phyloP scores from a whole-genome alignment of 2,329 filamentous ascomycete genomes.

The Ophiostoma sp. region DNA sequence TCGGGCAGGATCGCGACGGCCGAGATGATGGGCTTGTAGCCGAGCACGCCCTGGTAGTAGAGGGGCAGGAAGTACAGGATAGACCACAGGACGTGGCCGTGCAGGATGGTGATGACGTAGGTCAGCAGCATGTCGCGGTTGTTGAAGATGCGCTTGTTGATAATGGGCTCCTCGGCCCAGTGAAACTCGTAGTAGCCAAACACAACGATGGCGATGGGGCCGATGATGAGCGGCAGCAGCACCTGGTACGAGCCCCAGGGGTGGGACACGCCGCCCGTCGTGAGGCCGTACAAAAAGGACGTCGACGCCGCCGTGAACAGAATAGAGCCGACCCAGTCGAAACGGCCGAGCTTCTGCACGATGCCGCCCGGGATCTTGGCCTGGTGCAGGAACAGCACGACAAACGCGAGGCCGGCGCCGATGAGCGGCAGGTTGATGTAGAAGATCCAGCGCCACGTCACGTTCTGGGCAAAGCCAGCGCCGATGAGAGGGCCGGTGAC shows the following conservation, averaged over 20 bases:
- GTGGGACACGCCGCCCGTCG: slow-evolving; percentile 39
- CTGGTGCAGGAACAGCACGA: slow-evolving; percentile 35
- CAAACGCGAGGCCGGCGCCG: slow-evolving; percentile 26
- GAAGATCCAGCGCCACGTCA: slow-evolving; percentile 38
- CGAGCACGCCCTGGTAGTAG: slow-evolving; percentile 33
- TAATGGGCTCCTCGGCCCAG: slow-evolving; percentile 32
- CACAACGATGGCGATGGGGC: slow-evolving; percentile 34
- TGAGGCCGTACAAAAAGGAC: slow-evolving; percentile 41
- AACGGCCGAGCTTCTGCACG: slow-evolving; percentile 32
- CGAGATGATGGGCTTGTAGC: slow-evolving; percentile 31
- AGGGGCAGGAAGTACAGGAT: slow-evolving; percentile 45
- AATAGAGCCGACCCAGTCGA: slow-evolving; percentile 43
- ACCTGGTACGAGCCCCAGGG: slow-evolving; percentile 39
- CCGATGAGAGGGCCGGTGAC: slow-evolving; percentile 29
- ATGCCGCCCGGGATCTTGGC: slow-evolving; percentile 34
- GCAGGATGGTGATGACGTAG: slow-evolving; percentile 47
- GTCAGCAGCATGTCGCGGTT: slow-evolving; percentile 32
- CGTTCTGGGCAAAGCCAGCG: slow-evolving; percentile 27
- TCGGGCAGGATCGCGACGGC: slow-evolving; percentile 32
- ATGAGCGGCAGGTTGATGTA: slow-evolving; percentile 41
- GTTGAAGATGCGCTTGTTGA: slow-evolving; percentile 42
- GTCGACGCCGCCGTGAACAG: slow-evolving; percentile 39
- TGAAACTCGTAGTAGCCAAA: slow-evolving; percentile 25
- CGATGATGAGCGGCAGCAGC: slow-evolving; percentile 41
- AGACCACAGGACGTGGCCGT: slow-evolving; percentile 52